phyloP scores from a whole-genome alignment of 495 filamentous ascomycete genomes.

The Clohesyomyces aquaticus region DNA sequence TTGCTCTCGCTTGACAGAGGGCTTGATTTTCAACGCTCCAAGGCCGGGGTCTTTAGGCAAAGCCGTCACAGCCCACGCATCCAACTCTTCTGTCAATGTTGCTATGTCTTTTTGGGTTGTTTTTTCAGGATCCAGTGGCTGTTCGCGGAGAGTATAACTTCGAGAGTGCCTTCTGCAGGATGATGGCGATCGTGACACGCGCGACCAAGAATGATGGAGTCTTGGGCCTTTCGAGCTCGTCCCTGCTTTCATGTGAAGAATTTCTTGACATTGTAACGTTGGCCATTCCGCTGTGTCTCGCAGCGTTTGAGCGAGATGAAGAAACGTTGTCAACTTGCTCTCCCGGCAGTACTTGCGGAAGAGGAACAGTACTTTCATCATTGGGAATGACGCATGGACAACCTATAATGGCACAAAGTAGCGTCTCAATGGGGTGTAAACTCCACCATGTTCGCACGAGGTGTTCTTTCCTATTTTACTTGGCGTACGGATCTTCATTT shows the following conservation, averaged over 20 bases:
- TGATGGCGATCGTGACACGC: background rate
- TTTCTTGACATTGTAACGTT: too few relatives aligned
- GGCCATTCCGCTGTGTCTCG: too few relatives aligned
- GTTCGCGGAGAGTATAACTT: slow-evolving; percentile 12
- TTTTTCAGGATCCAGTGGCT: slow-evolving; percentile 1
- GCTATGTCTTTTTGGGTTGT: slow-evolving; percentile 6
- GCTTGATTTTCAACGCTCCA: background rate
- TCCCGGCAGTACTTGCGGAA: slow-evolving; percentile 3
- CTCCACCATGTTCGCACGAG: slow-evolving; percentile 22
- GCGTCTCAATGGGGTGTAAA: slow-evolving; percentile 14
- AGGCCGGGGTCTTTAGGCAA: background rate
- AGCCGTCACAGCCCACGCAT: slow-evolving; percentile 9
- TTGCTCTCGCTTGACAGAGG: background rate
- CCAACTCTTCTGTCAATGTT: slow-evolving; percentile 1
- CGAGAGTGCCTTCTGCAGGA: slow-evolving; percentile 14
- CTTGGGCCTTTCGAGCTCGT: too few relatives aligned
- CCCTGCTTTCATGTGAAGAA: too few relatives aligned
- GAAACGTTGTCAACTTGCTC: too few relatives aligned
- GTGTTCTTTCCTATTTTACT: slow-evolving; percentile 5
- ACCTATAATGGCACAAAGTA: slow-evolving; percentile 13
- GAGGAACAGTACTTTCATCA: slow-evolving; percentile 13
- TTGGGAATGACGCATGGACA: slow-evolving; percentile 13
- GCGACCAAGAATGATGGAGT: slow-evolving; percentile 6
- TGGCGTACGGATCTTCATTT: slow-evolving; percentile 8
- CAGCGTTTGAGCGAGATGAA: too few relatives aligned